Evolutionary conservation across 208 protist species (phyloP).

Genomic region (Angomonas ambiguus): DNA sequence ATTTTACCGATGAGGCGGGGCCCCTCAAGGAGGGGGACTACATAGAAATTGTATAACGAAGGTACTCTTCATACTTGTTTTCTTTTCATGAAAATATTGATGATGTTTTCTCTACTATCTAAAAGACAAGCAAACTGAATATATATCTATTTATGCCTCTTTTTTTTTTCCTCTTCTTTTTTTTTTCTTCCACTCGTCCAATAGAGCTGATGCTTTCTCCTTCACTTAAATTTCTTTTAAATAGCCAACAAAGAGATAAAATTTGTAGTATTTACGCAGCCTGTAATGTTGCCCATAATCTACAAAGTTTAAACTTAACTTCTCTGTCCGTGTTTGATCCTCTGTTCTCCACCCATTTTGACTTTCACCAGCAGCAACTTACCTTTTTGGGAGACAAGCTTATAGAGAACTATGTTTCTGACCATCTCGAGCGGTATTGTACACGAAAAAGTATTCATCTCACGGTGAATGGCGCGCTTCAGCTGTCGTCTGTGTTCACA

Average conservation of each 20-base stretch:
- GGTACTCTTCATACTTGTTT: neutral
- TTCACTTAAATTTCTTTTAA: neutral
- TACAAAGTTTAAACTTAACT: neutral
- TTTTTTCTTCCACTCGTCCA: neutral
- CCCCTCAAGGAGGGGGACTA: constrained; percentile 25
- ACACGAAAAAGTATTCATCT: constrained; percentile 36
- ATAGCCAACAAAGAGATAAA: neutral
- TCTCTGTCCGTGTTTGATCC: constrained; percentile 3
- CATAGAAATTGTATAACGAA: constrained; percentile 29
- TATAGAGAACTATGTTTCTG: constrained; percentile 67
- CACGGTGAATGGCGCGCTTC: constrained; percentile 45
- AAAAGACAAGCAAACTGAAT: neutral
- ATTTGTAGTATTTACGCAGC: neutral
- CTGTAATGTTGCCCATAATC: neutral
- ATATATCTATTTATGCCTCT: neutral
- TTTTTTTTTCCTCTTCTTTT: constrained; percentile 13
- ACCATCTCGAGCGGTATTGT: constrained; percentile 36
- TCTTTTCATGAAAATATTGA: neutral
- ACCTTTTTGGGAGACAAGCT: constrained; percentile 67
- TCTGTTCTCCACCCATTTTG: constrained; percentile 44
- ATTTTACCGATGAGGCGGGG: constrained; percentile 42
- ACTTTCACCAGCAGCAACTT: constrained; percentile 66
- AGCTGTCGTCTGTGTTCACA: constrained; percentile 71
- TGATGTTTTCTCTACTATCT: neutral
- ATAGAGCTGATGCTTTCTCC: neutral